Base-by-base conservation (phyloP, 306 rosid species). In the Prunus dulcis region DNA sequence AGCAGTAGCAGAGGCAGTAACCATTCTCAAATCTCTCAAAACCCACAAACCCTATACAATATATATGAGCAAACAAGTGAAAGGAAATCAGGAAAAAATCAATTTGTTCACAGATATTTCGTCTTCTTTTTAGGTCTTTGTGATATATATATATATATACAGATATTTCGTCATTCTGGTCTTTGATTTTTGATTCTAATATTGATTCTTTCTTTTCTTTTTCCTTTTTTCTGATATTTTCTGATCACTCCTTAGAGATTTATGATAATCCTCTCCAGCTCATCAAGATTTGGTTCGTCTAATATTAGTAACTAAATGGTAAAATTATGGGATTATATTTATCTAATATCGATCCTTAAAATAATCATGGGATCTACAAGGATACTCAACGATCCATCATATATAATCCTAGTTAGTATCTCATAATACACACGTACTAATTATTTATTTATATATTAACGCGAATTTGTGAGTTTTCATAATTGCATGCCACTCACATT, bases 41-140 rank as follows among this genome's bases (percentile, higher is more conserved):
- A 12, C n/a, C 17, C 30, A 6, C 0, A 34, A 34, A 34, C 41
- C 41, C 8, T 34, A 34, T 34, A 34, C 41, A 34, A 34, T 34
- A 34, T 34, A 34, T 34, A 46, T 14, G 47, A 49, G 6, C 27
- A 47, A 11, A 47, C 4, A 6, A 18, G n/a, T 13, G 12, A 46
- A 27, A 18, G 12, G 41, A 17, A 64, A 45, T 64, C 14, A 53
- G 64, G 61, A 72, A 9, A 32, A 23, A 79, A 79, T 79, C 68
- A 66, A 19, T 32, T 19, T 15, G 64, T 50, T 61, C 50, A 64
- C 82, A 27, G 57, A 64, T 41, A 27, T 64, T 43, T 43, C 41
- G 68, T 63, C 51, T 9, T 79, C 32, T 41, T 64, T 72, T 55
- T 72, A 22, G 78, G 67, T n/a, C 17, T 53, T 64, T 55, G 17